phyloP scores from a whole-genome alignment of 768 basidiomycete genomes.

The Multifurca ochricompacta region DNA sequence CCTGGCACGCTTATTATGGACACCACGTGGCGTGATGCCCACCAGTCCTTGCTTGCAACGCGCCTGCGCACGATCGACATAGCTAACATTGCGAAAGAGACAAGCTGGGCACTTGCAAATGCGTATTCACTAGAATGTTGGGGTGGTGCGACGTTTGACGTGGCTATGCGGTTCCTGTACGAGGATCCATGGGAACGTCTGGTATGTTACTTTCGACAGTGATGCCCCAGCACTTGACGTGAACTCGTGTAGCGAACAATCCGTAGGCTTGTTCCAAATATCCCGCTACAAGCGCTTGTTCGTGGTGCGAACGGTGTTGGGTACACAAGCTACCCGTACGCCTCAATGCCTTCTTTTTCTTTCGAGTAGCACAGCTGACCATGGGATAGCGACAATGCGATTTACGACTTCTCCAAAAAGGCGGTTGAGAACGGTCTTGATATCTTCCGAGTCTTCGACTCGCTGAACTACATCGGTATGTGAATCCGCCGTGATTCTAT shows the following conservation, averaged over 20 bases:
- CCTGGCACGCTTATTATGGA: conserved; percentile 96
- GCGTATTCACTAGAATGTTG: conserved; percentile 97
- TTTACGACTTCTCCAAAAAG: conserved; percentile 99
- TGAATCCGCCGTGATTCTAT: conserved; percentile 9
- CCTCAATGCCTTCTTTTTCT: conserved; percentile 48
- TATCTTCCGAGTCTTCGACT: conserved; percentile 99
- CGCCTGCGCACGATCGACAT: conserved; percentile 94
- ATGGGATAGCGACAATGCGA: conserved; percentile 78
- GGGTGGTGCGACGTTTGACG: conserved; percentile 99
- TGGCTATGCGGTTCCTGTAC: conserved; percentile 98
- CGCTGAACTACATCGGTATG: conserved; percentile 94
- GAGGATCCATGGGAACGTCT: conserved; percentile 99
- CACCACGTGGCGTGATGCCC: conserved; percentile 99
- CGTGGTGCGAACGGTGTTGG: conserved; percentile 99
- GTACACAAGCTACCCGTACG: conserved; percentile 95
- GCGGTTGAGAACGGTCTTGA: conserved; percentile 99
- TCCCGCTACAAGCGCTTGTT: conserved; percentile 96
- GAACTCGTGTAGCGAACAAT: conserved; percentile 58
- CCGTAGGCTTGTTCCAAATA: conserved; percentile 94
- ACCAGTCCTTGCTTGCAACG: conserved; percentile 95
- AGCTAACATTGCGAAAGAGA: conserved; percentile 97
- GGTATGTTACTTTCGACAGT: conserved; percentile 36
- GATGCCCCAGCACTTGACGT: neutral
- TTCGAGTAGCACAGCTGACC: neutral
- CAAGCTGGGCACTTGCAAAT: conserved; percentile 88